Conservation (phyloP, 768 basidiomycete species). For the Lactarius hengduanensis region DNA sequence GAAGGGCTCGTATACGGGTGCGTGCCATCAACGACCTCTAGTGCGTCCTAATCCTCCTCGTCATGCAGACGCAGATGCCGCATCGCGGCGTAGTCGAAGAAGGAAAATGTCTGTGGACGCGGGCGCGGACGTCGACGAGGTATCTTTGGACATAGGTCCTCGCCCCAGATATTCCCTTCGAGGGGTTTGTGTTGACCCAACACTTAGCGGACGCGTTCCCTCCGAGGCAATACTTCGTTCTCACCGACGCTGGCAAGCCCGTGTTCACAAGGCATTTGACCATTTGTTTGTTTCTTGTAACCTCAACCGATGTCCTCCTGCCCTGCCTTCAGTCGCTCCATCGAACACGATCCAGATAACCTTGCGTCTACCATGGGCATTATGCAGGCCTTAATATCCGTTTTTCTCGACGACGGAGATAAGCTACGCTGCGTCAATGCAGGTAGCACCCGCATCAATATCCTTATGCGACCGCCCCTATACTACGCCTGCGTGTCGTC, state of each 20-base stretch:
- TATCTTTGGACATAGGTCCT: conserved; percentile 23
- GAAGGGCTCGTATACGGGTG: conserved; percentile 51
- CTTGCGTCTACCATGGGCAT: conserved; percentile 83
- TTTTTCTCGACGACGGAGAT: conserved; percentile 92
- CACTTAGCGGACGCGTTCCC: conserved; percentile 35
- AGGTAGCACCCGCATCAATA: conserved; percentile 79
- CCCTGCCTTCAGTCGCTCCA: conserved; percentile 44
- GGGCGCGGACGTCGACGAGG: conserved; percentile 26
- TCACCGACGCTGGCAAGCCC: conserved; percentile 97
- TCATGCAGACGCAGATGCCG: conserved; percentile 16
- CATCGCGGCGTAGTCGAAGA: conserved; percentile 26
- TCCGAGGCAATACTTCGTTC: conserved; percentile 82
- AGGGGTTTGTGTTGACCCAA: conserved; percentile 5
- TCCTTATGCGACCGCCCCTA: conserved; percentile 81
- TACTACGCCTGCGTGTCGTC: conserved; percentile 91
- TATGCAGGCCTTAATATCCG: conserved; percentile 93
- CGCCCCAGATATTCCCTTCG: neutral
- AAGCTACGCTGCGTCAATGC: conserved; percentile 81
- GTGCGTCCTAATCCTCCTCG: neutral
- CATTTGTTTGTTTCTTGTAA: conserved; percentile 4
- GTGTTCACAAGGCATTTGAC: conserved; percentile 79
- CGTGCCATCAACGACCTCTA: conserved; percentile 14
- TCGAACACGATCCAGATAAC: conserved; percentile 57
- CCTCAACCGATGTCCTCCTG: conserved; percentile 1
- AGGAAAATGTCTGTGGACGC: conserved; percentile 23